phyloP scores from a whole-genome alignment of 73 alveolate genomes.

The Paramecium primaurelia region DNA sequence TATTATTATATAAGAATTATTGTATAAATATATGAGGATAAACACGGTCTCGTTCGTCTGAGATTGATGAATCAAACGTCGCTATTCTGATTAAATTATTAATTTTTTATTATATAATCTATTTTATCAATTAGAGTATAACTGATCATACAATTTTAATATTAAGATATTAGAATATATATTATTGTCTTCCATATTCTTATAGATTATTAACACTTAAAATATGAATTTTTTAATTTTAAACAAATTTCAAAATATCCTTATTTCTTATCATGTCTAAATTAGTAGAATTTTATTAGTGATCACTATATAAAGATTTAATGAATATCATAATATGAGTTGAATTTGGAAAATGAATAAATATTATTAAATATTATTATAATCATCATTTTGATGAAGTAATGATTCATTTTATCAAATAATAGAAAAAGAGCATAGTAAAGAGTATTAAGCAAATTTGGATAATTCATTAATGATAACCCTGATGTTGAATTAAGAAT shows the following conservation, averaged over 20 bases:
- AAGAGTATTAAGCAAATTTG: background rate
- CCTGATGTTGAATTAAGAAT: background rate
- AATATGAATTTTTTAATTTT: no score
- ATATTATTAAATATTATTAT: background rate
- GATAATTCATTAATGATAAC: background rate
- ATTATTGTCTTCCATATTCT: no score
- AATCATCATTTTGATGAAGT: background rate
- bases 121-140: no score
- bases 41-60: background rate
- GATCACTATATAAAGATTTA: background rate
- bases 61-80: background rate
- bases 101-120: background rate
- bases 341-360: background rate
- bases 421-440: background rate
- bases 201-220: no score
- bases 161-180: no score
- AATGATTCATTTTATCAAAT: background rate
- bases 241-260: no score
- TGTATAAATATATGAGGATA: background rate
- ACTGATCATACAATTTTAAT: no score
- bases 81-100: background rate
- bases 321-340: background rate
- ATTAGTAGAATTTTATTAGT: no score
- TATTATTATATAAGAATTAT: background rate
- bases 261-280: no score